Base-by-base conservation (phyloP, 1,284 basidiomycete genomes). In the Dichomitus squalens region DNA sequence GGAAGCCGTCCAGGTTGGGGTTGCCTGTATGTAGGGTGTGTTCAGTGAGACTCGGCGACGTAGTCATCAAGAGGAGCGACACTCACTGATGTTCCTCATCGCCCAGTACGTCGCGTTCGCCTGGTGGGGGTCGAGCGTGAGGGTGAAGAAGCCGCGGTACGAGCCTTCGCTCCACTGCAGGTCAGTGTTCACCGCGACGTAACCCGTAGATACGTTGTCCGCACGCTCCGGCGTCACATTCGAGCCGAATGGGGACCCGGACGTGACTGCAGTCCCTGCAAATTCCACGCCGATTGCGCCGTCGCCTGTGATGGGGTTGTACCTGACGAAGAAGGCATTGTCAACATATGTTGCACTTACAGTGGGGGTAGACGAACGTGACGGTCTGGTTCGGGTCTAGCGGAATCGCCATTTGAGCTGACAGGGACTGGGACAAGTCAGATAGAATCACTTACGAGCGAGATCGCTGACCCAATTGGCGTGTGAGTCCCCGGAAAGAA, bases 101-200 rank as follows among this genome's bases (percentile, higher is more conserved):
- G 81, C 85, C 60, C 81, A 87, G 71, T 81, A 88, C 39, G 83
- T 80, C 21, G 85, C 83, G 47, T 76, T 81, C 52, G 81, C 67
- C 29, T 75, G 73, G 6, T 77, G 58, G 12, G 81, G 66, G 57
- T 79, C 74, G 58, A 86, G 68, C 25, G 72, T 75, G 21, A 86
- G 71, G 31, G 82, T 81, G 71, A 83, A 86, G 75, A 88, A 88
- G 2, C 87, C 86, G 31, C 86, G 73, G 70, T 77, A 83, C 6
- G 79, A 82, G 8, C 82, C 85, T 66, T 88, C 86, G 58, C 83
- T 85, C 82, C 82, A 88, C 66, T 86, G 84, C 44, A 88, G 68
- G 63, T 84, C 80, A 2, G 75, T 63, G 69, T 86, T 86, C 35
- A 71, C 71, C 12, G 65, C 68, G 11, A 85, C 79, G 34, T 82